A percentile compares a stretch with the other conserved stretches of the same genome.
Evolutionary conservation across 106 monocot species (phyloP).

Genomic region (Acorus calamus): DNA sequence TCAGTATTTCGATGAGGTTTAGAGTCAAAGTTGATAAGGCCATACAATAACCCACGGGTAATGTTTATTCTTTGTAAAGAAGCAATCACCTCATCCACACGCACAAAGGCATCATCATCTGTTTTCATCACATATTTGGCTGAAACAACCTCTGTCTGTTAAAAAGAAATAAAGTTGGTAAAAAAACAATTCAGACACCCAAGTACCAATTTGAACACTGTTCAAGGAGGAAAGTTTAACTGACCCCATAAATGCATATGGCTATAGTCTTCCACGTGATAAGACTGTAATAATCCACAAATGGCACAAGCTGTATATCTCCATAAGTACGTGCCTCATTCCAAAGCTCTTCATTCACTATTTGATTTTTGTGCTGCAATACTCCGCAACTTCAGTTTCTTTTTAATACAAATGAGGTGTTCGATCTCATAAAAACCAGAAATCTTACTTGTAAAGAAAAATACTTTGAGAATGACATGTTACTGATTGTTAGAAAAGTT

Average conservation of each 20-base stretch:
- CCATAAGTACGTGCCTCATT: constrained; percentile 81
- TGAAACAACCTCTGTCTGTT: constrained; percentile 46
- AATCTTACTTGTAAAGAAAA: too few species aligned
- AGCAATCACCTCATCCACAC: constrained; percentile 39
- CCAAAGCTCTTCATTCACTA: constrained; percentile 95
- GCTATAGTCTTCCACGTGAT: constrained; percentile 88
- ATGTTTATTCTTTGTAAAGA: constrained; percentile 30
- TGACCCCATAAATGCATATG: constrained; percentile 84
- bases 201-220: too few species aligned
- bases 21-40: constrained; percentile 43
- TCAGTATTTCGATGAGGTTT: constrained; percentile 43
- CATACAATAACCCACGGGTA: constrained; percentile 44
- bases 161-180: constrained; percentile 4
- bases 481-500: too few species aligned
- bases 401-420: too few species aligned
- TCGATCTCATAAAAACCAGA: too few species aligned
- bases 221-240: not conserved
- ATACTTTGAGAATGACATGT: too few species aligned
- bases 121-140: constrained; percentile 55
- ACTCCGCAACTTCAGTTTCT: too few species aligned
- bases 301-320: constrained; percentile 90
- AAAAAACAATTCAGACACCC: too few species aligned
- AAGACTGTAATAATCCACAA: constrained; percentile 88
- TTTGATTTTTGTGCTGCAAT: constrained; percentile 77
- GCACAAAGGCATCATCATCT: constrained; percentile 54